phyloP scores from a whole-genome alignment of 306 rosid genomes.

The Casuarina equisetifolia region DNA sequence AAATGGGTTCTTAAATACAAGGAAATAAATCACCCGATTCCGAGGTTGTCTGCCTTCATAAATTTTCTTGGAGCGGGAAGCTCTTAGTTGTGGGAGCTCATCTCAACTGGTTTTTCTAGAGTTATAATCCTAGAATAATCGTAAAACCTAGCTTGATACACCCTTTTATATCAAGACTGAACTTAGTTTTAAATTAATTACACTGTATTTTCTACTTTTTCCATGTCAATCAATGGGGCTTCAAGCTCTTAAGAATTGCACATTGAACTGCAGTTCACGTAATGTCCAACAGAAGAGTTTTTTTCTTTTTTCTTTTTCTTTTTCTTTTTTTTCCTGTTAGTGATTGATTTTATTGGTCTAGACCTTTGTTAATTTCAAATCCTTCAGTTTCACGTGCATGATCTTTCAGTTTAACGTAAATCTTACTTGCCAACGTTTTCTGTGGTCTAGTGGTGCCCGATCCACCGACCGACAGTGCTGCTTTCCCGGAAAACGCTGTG shows the following conservation, averaged over 20 bases:
- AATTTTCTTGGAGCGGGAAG: slow-evolving; percentile 64
- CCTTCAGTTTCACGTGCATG: too few species aligned
- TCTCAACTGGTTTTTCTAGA: not conserved
- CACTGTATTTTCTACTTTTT: not conserved
- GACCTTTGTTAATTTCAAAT: too few species aligned
- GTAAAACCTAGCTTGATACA: not conserved
- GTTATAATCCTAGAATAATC: not conserved
- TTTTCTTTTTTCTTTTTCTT: too few species aligned
- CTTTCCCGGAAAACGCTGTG: too few species aligned
- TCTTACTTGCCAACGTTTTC: too few species aligned
- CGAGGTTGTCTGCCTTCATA: slow-evolving; percentile 45
- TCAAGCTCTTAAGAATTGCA: not conserved
- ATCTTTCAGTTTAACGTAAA: too few species aligned
- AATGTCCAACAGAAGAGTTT: not conserved
- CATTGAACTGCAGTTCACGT: not conserved
- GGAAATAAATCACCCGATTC: slow-evolving; percentile 9
- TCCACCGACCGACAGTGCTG: too few species aligned
- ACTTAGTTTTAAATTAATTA: not conserved
- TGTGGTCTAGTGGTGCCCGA: too few species aligned
- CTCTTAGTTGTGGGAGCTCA: slow-evolving; percentile 11
- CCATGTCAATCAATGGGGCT: not conserved
- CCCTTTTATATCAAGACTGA: not conserved
- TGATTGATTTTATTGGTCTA: not conserved
- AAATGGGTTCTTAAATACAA: slow-evolving; percentile 7
- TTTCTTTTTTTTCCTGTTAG: not conserved